Conservation (phyloP, 768 basidiomycete species). For the Lactifluus pinguis region DNA sequence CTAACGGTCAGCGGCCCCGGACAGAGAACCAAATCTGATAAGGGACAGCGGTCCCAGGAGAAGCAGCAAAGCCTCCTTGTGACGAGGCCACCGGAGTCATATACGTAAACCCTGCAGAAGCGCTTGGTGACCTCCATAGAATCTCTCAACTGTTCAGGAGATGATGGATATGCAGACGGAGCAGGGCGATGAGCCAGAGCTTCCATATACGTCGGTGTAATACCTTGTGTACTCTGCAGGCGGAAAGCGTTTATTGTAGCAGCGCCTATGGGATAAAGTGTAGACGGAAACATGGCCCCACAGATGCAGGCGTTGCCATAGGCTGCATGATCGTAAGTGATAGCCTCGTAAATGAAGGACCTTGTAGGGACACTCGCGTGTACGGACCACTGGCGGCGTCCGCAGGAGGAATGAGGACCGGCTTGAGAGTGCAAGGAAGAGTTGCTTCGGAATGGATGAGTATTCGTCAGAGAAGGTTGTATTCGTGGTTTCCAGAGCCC, state of each 20-base stretch:
- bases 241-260: background rate
- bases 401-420: background rate
- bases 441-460: background rate
- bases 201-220: background rate
- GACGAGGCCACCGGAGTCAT: background rate
- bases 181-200: background rate
- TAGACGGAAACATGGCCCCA: background rate
- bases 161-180: background rate
- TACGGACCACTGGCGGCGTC: background rate
- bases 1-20: background rate
- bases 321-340: background rate
- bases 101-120: background rate
- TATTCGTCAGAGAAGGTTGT: background rate
- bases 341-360: background rate
- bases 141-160: background rate
- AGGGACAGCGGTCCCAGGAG: background rate
- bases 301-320: background rate
- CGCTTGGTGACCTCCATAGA: background rate
- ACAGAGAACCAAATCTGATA: background rate
- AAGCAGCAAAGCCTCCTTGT: background rate
- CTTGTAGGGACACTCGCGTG: background rate
- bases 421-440: background rate
- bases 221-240: background rate
- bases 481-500: background rate
- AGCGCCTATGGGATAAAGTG: background rate